Evolutionary conservation across 352 stramenopile species (phyloP).

Genomic region (Globisporangium emineosum): DNA sequence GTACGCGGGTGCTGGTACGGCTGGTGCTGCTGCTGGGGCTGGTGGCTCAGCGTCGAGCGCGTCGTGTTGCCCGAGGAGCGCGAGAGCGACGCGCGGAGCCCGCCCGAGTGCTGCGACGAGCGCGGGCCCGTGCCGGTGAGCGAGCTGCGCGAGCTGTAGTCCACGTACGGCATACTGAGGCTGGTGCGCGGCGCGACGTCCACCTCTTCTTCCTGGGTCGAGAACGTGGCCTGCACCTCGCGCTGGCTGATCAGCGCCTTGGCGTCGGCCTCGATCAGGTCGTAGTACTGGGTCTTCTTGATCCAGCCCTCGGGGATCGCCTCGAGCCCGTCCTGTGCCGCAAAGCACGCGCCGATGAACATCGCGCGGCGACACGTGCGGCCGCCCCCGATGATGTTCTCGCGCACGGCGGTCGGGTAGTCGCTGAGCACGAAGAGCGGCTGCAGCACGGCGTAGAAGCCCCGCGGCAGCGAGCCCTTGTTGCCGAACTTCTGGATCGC

Average conservation of each 20-base stretch:
- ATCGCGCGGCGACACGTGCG: conserved; percentile 75
- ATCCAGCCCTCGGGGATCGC: conserved; percentile 70
- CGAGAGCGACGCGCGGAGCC: conserved; percentile 12
- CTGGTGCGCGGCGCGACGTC: conserved; percentile 37
- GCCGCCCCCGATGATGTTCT: conserved; percentile 81
- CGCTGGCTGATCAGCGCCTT: conserved; percentile 60
- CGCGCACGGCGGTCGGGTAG: conserved; percentile 71
- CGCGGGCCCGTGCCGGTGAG: conserved; percentile 33
- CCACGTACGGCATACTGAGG: conserved; percentile 43
- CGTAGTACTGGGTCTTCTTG: conserved; percentile 79
- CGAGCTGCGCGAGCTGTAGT: conserved; percentile 50
- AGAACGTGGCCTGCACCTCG: conserved; percentile 45
- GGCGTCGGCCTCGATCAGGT: conserved; percentile 77
- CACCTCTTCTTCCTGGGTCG: conserved; percentile 36
- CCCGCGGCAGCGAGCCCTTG: conserved; percentile 59
- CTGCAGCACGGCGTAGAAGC: conserved; percentile 71
- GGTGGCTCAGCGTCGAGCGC: conserved; percentile 9
- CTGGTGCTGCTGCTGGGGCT: not conserved
- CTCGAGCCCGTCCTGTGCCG: conserved; percentile 65
- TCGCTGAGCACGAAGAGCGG: conserved; percentile 78
- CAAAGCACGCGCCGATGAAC: conserved; percentile 83
- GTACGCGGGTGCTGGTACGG: conserved; percentile 13
- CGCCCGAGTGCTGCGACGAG: conserved; percentile 20
- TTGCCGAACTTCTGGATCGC: conserved; percentile 85
- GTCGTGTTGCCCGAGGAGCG: not conserved